phyloP scores from a whole-genome alignment of 495 filamentous ascomycete species.

The Daldinia decipiens region DNA sequence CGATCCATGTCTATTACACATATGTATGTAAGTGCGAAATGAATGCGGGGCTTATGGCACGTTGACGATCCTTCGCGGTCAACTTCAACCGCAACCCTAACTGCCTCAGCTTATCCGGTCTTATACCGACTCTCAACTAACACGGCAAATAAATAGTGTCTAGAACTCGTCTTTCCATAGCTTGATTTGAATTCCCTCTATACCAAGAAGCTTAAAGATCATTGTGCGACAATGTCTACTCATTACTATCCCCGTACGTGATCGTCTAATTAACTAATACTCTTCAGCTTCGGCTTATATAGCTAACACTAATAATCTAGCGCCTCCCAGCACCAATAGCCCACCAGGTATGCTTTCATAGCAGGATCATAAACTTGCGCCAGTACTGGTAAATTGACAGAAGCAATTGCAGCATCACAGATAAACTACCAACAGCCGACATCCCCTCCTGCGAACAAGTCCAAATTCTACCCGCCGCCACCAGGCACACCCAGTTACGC shows the following conservation, averaged over 20 bases:
- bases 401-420: slow-evolving; percentile 44
- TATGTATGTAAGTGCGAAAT: slow-evolving; percentile 1
- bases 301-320: slow-evolving; percentile 26
- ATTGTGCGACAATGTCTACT: slow-evolving; percentile 35
- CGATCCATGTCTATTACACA: background rate
- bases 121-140: slow-evolving; percentile 5
- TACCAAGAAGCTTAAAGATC: slow-evolving; percentile 2
- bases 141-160: background rate
- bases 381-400: slow-evolving; percentile 26
- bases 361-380: background rate
- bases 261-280: background rate
- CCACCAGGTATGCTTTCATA: slow-evolving; percentile 37
- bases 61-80: slow-evolving; percentile 9
- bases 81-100: slow-evolving; percentile 4
- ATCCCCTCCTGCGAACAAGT: slow-evolving; percentile 56
- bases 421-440: slow-evolving; percentile 53
- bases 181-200: background rate
- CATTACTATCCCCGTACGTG: slow-evolving; percentile 47
- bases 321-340: slow-evolving; percentile 42
- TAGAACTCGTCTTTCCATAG: background rate
- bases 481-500: slow-evolving; percentile 45
- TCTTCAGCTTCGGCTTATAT: slow-evolving; percentile 6
- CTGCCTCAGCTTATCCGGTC: slow-evolving; percentile 11
- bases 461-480: slow-evolving; percentile 58
- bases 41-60: background rate